Evolutionary conservation across 2,329 filamentous ascomycete genomes (phyloP).

Genomic region (Aspergillus fijiensis): DNA sequence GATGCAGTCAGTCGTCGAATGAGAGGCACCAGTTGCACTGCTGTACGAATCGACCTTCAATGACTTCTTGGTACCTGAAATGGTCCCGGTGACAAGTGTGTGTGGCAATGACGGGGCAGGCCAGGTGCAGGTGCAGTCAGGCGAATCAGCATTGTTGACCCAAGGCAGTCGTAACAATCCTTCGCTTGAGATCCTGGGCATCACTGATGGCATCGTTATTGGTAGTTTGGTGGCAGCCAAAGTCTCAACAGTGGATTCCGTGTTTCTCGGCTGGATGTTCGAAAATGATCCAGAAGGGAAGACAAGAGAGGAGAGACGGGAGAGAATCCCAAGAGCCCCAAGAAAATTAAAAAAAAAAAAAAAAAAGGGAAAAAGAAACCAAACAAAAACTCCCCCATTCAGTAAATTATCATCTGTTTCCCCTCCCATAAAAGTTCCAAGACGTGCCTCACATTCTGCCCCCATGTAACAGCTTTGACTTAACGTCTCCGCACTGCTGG

Average conservation of each 20-base stretch:
- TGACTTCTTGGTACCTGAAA: slow-evolving; percentile 1
- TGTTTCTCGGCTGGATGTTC: slow-evolving; percentile 12
- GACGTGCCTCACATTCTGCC: slow-evolving; percentile 12
- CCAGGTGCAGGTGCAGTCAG: background rate
- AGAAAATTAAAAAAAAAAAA: no score
- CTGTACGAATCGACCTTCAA: background rate
- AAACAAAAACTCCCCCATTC: background rate
- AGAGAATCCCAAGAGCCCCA: background rate
- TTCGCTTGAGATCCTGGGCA: slow-evolving; percentile 12
- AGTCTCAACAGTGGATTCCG: slow-evolving; percentile 11
- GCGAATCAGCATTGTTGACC: background rate
- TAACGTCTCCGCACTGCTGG: background rate
- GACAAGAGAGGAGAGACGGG: slow-evolving; percentile 4
- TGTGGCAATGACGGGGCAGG: background rate
- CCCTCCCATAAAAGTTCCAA: background rate
- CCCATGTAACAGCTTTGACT: slow-evolving; percentile 8
- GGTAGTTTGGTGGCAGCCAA: background rate
- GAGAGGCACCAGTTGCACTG: slow-evolving; percentile 3
- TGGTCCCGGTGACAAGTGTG: slow-evolving; percentile 1
- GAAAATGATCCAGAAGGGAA: slow-evolving; percentile 5
- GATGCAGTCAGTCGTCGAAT: slow-evolving; percentile 12
- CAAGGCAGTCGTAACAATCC: slow-evolving; percentile 5
- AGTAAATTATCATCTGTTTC: background rate
- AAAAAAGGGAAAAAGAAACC: background rate
- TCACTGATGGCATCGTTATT: slow-evolving; percentile 8